Conservation (phyloP, 352 stramenopile genomes). For the Globisporangium uncinulatum region DNA sequence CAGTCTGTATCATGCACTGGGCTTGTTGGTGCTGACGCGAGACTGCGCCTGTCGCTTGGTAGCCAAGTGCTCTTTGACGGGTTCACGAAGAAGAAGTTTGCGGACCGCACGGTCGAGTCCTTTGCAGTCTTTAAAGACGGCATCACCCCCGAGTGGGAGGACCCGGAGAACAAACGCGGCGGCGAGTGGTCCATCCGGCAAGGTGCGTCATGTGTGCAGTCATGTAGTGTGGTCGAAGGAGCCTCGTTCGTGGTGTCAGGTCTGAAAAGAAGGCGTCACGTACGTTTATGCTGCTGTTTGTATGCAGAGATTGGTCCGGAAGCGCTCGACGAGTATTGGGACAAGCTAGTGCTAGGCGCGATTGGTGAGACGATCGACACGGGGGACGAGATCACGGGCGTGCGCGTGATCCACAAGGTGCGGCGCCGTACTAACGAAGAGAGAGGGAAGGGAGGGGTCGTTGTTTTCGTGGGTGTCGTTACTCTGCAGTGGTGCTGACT, state of each 20-base stretch:
- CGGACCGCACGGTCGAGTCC: constrained; percentile 90
- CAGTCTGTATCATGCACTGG: not conserved
- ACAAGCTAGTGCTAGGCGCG: constrained; percentile 85
- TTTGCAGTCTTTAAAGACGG: constrained; percentile 91
- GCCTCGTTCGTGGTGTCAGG: too few species aligned
- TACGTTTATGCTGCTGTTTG: too few species aligned
- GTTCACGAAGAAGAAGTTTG: constrained; percentile 87
- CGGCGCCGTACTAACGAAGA: not conserved
- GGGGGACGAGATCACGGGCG: constrained; percentile 86
- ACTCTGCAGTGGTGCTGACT: not conserved
- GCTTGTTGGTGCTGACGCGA: not conserved
- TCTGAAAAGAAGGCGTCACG: too few species aligned
- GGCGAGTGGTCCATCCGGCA: constrained; percentile 85
- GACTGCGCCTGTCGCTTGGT: not conserved
- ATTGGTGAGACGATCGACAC: constrained; percentile 88
- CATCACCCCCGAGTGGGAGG: constrained; percentile 88
- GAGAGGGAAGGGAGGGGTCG: not conserved
- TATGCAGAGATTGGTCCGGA: constrained; percentile 56
- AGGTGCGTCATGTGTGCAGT: constrained; percentile 23
- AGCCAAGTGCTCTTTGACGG: constrained; percentile 81
- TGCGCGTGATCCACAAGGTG: constrained; percentile 90
- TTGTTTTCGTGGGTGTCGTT: too few species aligned
- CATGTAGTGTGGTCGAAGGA: too few species aligned
- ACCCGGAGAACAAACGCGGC: constrained; percentile 84
- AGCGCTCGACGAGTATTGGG: constrained; percentile 86